Evolutionary conservation across 2,329 filamentous ascomycete genomes (phyloP), one percentile per base, ranked within the genome.

Genomic region (Neobulgaria alba): DNA sequence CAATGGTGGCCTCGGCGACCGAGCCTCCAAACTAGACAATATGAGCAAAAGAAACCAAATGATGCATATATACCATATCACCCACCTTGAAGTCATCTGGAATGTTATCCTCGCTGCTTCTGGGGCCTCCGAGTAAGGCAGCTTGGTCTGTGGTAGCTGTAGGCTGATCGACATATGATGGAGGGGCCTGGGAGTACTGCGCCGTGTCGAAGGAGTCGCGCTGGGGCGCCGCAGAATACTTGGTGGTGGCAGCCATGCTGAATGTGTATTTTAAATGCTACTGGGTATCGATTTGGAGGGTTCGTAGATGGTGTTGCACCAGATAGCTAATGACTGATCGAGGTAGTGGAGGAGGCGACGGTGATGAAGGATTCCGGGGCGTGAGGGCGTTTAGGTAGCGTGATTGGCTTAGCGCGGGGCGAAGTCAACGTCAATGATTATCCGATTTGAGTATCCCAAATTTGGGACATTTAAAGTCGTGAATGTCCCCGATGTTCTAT

Each of bases 31-130:
- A 96, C 85, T 87, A 58, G 37, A 17, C 9, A 36, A 37, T 19
- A 30, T 55, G 33, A 55, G 45, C 19, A 29, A 33, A 44, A 40
- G 33, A 20, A 15, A 21, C 15, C 29, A 33, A 18, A 23, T 14
- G 20, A 10, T 4, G 20, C 15, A 23, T 31, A 10, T 16, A 30
- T n/a, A n/a, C n/a, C n/a, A 5, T 9, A 4, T 5, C 32, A 15
- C 31, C 18, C 60, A 85, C 82, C 75, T 95, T 96, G 78, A 96
- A 96, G 65, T 96, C 90, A 68, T 96, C 90, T 1, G 90, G 90
- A 33, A 96, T 62, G 58, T 95, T 93, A 66, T 95, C 90, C 59
- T 89, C 79, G 63, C 89, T 89, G 60, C 72, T 75, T 55, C 89
- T 79, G 38, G 86, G 79, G 33, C 73, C 82, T 42, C 85, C 75